phyloP scores from a whole-genome alignment of 2,329 filamentous ascomycete genomes.

The Drechmeria coniospora region DNA sequence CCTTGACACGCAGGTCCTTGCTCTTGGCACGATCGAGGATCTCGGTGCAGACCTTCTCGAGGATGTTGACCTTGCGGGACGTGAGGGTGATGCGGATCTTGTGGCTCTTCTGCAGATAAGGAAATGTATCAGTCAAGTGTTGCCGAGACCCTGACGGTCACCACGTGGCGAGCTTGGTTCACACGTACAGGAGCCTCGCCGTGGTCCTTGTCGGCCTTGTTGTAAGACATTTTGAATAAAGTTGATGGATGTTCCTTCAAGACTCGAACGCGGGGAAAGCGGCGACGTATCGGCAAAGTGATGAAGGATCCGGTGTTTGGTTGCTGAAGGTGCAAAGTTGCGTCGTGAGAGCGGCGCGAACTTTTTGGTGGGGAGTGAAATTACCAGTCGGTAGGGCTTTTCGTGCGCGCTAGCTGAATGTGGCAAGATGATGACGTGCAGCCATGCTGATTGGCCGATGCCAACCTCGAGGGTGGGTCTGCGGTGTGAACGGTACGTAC shows the following conservation, averaged over 20 bases:
- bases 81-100: conserved; percentile 98
- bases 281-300: conserved; percentile 59
- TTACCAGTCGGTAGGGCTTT: conserved; percentile 6
- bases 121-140: too few relatives aligned
- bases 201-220: conserved; percentile 90
- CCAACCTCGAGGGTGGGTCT: too few relatives aligned
- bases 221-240: conserved; percentile 66
- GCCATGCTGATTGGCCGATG: conserved; percentile 6
- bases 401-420: conserved; percentile 9
- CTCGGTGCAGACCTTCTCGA: conserved; percentile 97
- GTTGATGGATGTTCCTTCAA: conserved; percentile 40
- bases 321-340: conserved; percentile 3
- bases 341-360: conserved; percentile 1
- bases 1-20: conserved; percentile 98
- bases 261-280: conserved; percentile 54
- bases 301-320: conserved; percentile 37
- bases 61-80: conserved; percentile 81
- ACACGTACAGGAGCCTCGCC: conserved; percentile 72
- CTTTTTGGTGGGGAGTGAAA: conserved; percentile 9
- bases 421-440: background rate
- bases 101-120: conserved; percentile 84
- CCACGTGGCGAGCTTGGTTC: too few relatives aligned
- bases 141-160: too few relatives aligned
- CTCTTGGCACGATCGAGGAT: conserved; percentile 96
- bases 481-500: conserved; percentile 5